phyloP scores from a whole-genome alignment of 2,329 filamentous ascomycete species.

The Neofusicoccum kwambonambiense region DNA sequence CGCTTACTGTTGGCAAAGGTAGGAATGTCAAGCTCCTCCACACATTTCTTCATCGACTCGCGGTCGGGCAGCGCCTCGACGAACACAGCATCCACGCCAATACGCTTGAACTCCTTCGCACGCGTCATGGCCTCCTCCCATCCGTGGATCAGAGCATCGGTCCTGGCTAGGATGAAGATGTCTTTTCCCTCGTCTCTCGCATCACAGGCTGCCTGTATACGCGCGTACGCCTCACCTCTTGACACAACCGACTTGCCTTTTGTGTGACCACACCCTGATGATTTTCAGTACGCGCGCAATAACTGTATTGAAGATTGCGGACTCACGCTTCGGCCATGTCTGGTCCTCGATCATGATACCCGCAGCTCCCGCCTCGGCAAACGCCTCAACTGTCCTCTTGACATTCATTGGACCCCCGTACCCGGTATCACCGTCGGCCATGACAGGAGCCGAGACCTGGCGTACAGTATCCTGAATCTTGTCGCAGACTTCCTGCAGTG shows the following conservation, averaged over 20 bases:
- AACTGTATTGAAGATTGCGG: not conserved
- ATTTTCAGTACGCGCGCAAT: not conserved
- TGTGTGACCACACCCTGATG: slow-evolving; percentile 46
- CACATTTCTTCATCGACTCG: slow-evolving; percentile 39
- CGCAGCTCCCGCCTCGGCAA: slow-evolving; percentile 41
- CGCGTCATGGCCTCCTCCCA: slow-evolving; percentile 48
- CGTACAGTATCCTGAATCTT: slow-evolving; percentile 46
- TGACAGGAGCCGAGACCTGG: slow-evolving; percentile 41
- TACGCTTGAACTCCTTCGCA: slow-evolving; percentile 42
- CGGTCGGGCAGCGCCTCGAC: slow-evolving; percentile 47
- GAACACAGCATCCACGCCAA: slow-evolving; percentile 49
- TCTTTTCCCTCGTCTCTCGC: slow-evolving; percentile 47
- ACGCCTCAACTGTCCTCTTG: slow-evolving; percentile 45
- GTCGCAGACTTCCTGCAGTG: slow-evolving; percentile 47
- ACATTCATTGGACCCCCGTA: slow-evolving; percentile 52
- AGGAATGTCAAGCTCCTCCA: slow-evolving; percentile 39
- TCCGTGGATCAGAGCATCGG: slow-evolving; percentile 43
- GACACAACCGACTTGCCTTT: slow-evolving; percentile 49
- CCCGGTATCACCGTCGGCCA: slow-evolving; percentile 50
- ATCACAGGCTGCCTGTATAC: slow-evolving; percentile 48
- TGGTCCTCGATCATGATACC: slow-evolving; percentile 49
- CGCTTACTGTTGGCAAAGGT: slow-evolving; percentile 41
- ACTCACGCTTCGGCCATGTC: slow-evolving; percentile 49
- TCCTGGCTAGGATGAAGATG: slow-evolving; percentile 49
- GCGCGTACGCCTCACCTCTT: slow-evolving; percentile 46